These are phyloP conservation scores for Microsporum audouinii DNA, from an alignment of 2,329 filamentous ascomycete species.

Conservation along the genomic window DNA sequence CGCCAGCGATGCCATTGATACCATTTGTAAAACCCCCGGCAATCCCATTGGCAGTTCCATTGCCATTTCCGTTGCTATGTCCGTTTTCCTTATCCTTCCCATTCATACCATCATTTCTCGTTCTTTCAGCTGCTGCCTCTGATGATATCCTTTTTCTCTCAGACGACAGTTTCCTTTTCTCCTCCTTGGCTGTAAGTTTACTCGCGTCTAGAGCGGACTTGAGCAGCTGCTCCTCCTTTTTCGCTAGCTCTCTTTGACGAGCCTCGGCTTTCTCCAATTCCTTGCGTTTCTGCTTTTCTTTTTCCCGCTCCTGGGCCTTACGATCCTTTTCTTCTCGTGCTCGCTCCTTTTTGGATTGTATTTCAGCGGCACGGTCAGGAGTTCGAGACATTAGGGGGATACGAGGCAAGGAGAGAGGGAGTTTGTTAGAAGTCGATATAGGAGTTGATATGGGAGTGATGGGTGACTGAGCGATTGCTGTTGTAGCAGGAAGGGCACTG, in stretches of 20 bases:
- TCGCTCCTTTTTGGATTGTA: constrained; percentile 57
- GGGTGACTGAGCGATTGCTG: constrained; percentile 17
- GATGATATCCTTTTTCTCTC: constrained; percentile 9
- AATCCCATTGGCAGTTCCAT: constrained; percentile 26
- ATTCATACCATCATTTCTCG: not conserved
- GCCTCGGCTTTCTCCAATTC: constrained; percentile 41
- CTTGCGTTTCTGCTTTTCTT: constrained; percentile 41
- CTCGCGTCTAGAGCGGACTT: constrained; percentile 55
- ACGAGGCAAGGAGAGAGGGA: constrained; percentile 18
- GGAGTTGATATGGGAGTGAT: not conserved
- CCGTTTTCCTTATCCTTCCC: not conserved
- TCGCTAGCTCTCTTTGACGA: constrained; percentile 41
- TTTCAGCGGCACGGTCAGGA: constrained; percentile 36
- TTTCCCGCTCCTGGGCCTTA: constrained; percentile 37
- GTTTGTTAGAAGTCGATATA: not conserved
- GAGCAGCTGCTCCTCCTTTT: constrained; percentile 50
- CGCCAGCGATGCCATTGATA: constrained; percentile 31
- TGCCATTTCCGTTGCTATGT: constrained; percentile 10
- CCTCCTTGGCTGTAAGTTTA: constrained; percentile 46
- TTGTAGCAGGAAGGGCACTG: constrained; percentile 7
- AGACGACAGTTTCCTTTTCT: constrained; percentile 33
- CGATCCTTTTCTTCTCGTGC: constrained; percentile 48
- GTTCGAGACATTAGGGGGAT: constrained; percentile 32
- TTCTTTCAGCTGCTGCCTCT: not conserved
- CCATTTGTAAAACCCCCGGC: constrained; percentile 26